A percentile compares a stretch with the other conserved stretches of the same genome.
Conservation (phyloP, 192 early-diverging fungal genomes). For the Chytriomyces confervae region DNA sequence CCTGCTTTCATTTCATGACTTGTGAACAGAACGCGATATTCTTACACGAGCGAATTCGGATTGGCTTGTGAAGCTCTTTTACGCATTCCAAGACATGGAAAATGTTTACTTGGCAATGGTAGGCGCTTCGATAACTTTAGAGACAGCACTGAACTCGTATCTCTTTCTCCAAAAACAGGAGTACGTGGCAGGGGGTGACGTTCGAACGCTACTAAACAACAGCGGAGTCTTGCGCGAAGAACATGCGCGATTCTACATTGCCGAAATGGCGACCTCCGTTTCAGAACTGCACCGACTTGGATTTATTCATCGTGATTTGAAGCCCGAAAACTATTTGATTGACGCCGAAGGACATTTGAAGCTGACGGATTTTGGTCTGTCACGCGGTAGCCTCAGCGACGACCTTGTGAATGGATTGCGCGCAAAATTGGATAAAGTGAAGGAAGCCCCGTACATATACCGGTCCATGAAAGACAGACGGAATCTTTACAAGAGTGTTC, state of each 20-base stretch:
- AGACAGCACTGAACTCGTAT: not conserved
- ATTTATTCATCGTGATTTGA: constrained; percentile 78
- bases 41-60: constrained; percentile 66
- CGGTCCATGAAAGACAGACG: constrained; percentile 40
- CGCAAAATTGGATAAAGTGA: constrained; percentile 53
- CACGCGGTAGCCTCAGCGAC: constrained; percentile 47
- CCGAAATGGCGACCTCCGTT: constrained; percentile 71
- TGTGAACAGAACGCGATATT: constrained; percentile 76
- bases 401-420: constrained; percentile 41
- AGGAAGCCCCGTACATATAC: constrained; percentile 37
- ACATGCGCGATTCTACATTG: constrained; percentile 63
- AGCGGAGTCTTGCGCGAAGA: constrained; percentile 64
- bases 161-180: constrained; percentile 41
- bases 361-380: constrained; percentile 85
- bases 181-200: constrained; percentile 73
- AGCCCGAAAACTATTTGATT: constrained; percentile 63
- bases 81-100: constrained; percentile 83
- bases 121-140: not conserved
- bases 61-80: constrained; percentile 93
- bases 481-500: constrained; percentile 52
- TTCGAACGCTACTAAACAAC: constrained; percentile 78
- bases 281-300: constrained; percentile 83
- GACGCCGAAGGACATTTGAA: constrained; percentile 69
- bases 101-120: constrained; percentile 79
- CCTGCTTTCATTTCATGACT: not conserved